These are phyloP conservation scores for Panellus pusillus DNA, from an alignment of 768 basidiomycete species.

Conservation along the genomic window DNA sequence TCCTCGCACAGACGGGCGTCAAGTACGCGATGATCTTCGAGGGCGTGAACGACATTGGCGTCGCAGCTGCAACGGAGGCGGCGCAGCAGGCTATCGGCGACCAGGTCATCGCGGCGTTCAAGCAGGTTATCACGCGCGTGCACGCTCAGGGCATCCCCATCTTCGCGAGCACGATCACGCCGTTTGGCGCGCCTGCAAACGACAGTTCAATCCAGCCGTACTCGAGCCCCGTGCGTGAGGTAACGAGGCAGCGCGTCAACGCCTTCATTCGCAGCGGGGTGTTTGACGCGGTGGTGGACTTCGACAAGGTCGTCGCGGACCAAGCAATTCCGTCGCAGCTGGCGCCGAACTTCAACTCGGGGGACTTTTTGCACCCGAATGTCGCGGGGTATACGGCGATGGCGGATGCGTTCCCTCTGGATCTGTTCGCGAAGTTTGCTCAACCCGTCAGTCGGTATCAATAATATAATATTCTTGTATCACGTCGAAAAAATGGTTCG, in stretches of 20 bases:
- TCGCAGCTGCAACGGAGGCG: constrained; percentile 32
- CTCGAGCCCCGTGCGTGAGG: constrained; percentile 39
- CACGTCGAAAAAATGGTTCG: background rate
- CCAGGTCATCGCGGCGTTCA: constrained; percentile 43
- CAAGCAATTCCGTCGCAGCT: constrained; percentile 38
- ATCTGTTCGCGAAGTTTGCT: constrained; percentile 35
- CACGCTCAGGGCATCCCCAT: constrained; percentile 44
- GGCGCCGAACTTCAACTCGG: constrained; percentile 38
- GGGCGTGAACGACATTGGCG: constrained; percentile 56
- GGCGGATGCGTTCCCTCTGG: constrained; percentile 41
- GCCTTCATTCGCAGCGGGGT: constrained; percentile 45
- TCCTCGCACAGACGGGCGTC: constrained; percentile 47
- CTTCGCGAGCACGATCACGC: constrained; percentile 53
- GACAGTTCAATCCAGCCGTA: constrained; percentile 38
- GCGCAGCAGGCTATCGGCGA: constrained; percentile 39
- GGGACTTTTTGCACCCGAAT: constrained; percentile 50
- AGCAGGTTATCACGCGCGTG: constrained; percentile 44
- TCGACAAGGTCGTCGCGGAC: constrained; percentile 42
- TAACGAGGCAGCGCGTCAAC: constrained; percentile 43
- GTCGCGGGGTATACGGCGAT: constrained; percentile 45
- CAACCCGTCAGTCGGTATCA: constrained; percentile 22
- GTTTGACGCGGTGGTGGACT: constrained; percentile 50
- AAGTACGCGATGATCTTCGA: constrained; percentile 51
- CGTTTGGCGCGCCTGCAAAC: constrained; percentile 37
- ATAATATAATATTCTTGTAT: background rate